Evolutionary conservation across 805 yeast genomes (phyloP).

Genomic region (Schwanniomyces occidentalis): DNA sequence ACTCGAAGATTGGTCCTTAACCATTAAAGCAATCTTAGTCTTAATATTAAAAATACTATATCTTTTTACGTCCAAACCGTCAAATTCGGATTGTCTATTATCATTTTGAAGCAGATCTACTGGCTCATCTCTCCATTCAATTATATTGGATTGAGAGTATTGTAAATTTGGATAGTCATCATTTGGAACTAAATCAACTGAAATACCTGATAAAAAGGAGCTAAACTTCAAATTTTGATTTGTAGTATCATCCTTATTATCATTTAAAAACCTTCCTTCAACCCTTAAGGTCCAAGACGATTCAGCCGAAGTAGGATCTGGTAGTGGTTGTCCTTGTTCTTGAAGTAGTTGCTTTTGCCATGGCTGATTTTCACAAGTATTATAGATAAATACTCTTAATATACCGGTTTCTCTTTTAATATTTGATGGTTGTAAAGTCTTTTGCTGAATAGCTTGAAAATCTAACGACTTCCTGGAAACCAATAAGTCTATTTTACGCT

Average conservation of each 20-base stretch:
- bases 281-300: slow-evolving; percentile 83
- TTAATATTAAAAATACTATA: slow-evolving; percentile 59
- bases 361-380: slow-evolving; percentile 81
- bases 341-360: slow-evolving; percentile 56
- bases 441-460: slow-evolving; percentile 63
- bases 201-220: slow-evolving; percentile 77
- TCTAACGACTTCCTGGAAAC: slow-evolving; percentile 83
- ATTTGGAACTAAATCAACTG: slow-evolving; percentile 65
- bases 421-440: slow-evolving; percentile 37
- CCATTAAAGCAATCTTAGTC: slow-evolving; percentile 68
- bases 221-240: slow-evolving; percentile 56
- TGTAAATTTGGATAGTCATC: slow-evolving; percentile 38
- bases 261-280: slow-evolving; percentile 77
- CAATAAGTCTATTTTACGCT: slow-evolving; percentile 74
- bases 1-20: slow-evolving; percentile 71
- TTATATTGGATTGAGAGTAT: slow-evolving; percentile 41
- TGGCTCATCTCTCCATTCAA: slow-evolving; percentile 88
- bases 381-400: slow-evolving; percentile 79
- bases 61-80: slow-evolving; percentile 86
- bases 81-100: slow-evolving; percentile 48
- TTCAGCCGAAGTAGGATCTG: slow-evolving; percentile 27
- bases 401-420: slow-evolving; percentile 51
- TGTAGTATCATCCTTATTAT: slow-evolving; percentile 30
- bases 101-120: slow-evolving; percentile 16
- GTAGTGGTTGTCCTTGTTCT: slow-evolving; percentile 15